phyloP scores from a whole-genome alignment of 2,329 filamentous ascomycete genomes.

The Geoglossum cookeanum region DNA sequence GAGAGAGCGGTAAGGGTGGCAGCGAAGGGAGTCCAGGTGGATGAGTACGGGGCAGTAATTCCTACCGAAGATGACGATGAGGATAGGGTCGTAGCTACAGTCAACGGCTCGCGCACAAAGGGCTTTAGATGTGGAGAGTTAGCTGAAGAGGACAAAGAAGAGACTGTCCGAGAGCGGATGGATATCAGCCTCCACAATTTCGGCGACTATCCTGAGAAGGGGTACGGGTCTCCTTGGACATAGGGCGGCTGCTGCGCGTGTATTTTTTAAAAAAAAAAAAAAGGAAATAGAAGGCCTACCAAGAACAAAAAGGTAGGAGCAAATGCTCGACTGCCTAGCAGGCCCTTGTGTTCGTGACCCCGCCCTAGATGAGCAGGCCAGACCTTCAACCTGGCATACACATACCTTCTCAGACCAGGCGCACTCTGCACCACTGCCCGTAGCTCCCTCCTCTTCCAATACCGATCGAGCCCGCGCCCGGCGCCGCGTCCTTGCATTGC shows the following conservation, averaged over 20 bases:
- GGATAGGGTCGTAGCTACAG: conserved; percentile 10
- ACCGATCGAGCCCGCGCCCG: no score
- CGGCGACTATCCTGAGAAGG: conserved; percentile 21
- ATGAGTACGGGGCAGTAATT: conserved; percentile 35
- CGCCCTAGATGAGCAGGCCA: no score
- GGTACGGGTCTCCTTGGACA: not conserved
- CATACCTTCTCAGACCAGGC: no score
- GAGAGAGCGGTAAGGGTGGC: conserved; percentile 42
- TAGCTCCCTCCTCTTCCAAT: no score
- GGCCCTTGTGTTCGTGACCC: no score
- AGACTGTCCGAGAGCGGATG: conserved; percentile 30
- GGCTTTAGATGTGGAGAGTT: not conserved
- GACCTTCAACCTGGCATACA: no score
- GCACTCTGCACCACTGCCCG: no score
- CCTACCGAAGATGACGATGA: conserved; percentile 23
- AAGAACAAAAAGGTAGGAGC: no score
- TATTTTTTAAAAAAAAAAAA: no score
- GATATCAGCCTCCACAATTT: conserved; percentile 44
- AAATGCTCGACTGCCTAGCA: no score
- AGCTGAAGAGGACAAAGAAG: conserved; percentile 15
- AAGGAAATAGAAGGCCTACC: no score
- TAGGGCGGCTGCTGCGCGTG: not conserved
- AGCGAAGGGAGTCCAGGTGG: conserved; percentile 39
- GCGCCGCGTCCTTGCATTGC: no score
- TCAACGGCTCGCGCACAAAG: conserved; percentile 13